Evolutionary conservation across 805 yeast genomes (phyloP), one percentile per base, ranked within the genome.

Genomic region (Teunomyces kruisii): DNA sequence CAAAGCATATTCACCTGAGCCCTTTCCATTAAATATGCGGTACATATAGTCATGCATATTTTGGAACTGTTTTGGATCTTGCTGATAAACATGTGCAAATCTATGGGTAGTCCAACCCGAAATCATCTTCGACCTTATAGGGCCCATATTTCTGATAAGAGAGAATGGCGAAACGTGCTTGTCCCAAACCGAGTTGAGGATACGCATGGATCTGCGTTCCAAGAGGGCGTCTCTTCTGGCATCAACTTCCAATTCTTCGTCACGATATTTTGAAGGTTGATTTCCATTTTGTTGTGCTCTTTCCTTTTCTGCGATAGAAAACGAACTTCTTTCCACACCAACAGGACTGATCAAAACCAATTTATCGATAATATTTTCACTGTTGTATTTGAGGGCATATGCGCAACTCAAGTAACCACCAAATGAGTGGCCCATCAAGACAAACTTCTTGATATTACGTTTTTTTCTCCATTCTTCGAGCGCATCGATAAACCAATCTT

Each of bases 1-100:
- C 36, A 83, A 65, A 2, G 83, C 84, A 56, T 68, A 79, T 56
- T 83, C 88, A 0, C 88, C 89, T 19, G 84, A 78, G 0, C 83
- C 86, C 45, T 68, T 75, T 0, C 73, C 79, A 44, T 74, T 72
- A 56, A 82, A 78, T 1, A 73, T 64, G 48, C 79, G 68, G 52
- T 80, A 77, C 17, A 79, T 71, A 55, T 83, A 84, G 43, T 70
- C 71, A 55, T 80, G 86, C 44, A 82, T 56, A 50, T 67, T 66
- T 52, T 71, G 61, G 47, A 63, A 70, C 40, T 61, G 58, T 29
- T 54, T 43, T 2, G 64, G 68, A 49, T 72, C 62, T 28, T 58
- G 39, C 28, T 55, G 48, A 53, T 67, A 65, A 22, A 64, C 71
- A 70, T 66, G 84, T 44, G 61, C 65, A 62, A 60, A 75, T 39